Percentiles rank a stretch among this genome's conserved stretches.
Conservation (phyloP, 805 yeast genomes). For the Debaryomyces maramus region DNA sequence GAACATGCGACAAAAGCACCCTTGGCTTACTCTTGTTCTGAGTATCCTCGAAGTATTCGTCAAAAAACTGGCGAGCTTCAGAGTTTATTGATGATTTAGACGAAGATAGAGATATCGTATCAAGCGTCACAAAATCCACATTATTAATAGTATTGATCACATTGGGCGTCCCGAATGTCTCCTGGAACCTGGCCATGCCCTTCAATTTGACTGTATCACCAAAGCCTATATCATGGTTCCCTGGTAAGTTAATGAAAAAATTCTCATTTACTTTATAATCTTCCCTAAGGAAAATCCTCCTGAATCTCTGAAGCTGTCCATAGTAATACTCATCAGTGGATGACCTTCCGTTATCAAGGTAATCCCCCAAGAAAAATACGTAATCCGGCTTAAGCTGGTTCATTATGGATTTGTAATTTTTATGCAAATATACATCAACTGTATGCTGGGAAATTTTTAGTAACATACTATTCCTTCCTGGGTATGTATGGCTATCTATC, state of each 20-base stretch:
- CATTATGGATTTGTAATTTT: constrained; percentile 37
- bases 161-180: constrained; percentile 36
- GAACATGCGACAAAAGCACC: constrained; percentile 82
- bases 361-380: constrained; percentile 43
- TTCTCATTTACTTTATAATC: constrained; percentile 20
- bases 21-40: constrained; percentile 45
- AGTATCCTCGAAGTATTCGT: constrained; percentile 17
- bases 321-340: constrained; percentile 30
- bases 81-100: constrained; percentile 37
- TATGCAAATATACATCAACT: constrained; percentile 38
- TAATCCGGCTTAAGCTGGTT: constrained; percentile 34
- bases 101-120: constrained; percentile 78
- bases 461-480: constrained; percentile 33
- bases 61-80: constrained; percentile 57
- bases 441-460: constrained; percentile 40
- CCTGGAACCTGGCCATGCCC: constrained; percentile 28
- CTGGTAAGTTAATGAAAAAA: constrained; percentile 54
- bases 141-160: constrained; percentile 21
- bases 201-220: constrained; percentile 60
- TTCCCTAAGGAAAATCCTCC: constrained; percentile 26
- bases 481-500: constrained; percentile 46
- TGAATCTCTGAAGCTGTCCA: constrained; percentile 31
- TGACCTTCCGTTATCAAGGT: constrained; percentile 42
- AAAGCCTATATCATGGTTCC: constrained; percentile 96
- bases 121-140: constrained; percentile 51